Conservation (phyloP, 805 yeast species). For the Sugiyamaella mastotermitis region DNA sequence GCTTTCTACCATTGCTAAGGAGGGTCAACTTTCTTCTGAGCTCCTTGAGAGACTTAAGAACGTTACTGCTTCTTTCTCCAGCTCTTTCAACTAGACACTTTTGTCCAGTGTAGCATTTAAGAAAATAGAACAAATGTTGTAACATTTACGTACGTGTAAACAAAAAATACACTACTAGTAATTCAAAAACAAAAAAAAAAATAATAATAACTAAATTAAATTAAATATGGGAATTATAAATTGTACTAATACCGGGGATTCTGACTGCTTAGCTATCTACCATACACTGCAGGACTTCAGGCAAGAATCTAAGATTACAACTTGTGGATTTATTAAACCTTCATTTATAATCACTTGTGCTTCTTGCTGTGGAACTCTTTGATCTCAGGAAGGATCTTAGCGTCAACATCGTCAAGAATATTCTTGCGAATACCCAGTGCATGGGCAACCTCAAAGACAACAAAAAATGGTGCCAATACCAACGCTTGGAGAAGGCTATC, state of each 20-base stretch:
- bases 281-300: too few relatives aligned
- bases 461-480: constrained; percentile 88
- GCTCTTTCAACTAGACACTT: constrained; percentile 51
- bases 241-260: too few relatives aligned
- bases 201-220: too few relatives aligned
- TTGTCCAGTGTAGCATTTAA: background rate
- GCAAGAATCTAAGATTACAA: too few relatives aligned
- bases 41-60: constrained; percentile 78
- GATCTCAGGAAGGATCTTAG: constrained; percentile 26
- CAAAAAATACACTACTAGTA: constrained; percentile 2
- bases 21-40: constrained; percentile 89
- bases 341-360: background rate
- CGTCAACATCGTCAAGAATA: constrained; percentile 45
- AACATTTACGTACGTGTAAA: background rate
- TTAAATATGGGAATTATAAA: too few relatives aligned
- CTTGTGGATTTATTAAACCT: too few relatives aligned
- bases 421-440: constrained; percentile 54
- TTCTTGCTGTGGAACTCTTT: constrained; percentile 8
- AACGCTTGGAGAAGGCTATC: constrained; percentile 81
- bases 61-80: constrained; percentile 88
- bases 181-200: too few relatives aligned
- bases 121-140: constrained; percentile 1
- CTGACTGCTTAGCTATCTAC: background rate
- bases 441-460: constrained; percentile 70
- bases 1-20: constrained; percentile 74